phyloP scores from a whole-genome alignment of 306 rosid genomes.

The Gillenia trifoliata region DNA sequence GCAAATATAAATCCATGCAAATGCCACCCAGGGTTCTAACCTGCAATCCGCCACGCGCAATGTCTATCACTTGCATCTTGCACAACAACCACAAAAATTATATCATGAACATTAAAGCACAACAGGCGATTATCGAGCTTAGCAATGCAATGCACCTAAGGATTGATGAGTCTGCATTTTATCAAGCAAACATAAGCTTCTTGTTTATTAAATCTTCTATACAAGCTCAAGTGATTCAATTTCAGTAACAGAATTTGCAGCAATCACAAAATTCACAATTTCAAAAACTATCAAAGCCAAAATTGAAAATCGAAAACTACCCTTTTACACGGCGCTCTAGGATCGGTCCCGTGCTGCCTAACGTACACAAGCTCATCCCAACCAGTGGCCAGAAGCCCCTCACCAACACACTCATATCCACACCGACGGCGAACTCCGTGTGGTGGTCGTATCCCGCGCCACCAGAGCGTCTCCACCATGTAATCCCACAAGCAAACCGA shows the following conservation, averaged over 20 bases:
- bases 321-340: slow-evolving; percentile 65
- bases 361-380: slow-evolving; percentile 95
- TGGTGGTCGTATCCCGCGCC: slow-evolving; percentile 86
- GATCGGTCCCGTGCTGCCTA: slow-evolving; percentile 94
- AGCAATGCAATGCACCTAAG: background rate
- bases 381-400: slow-evolving; percentile 84
- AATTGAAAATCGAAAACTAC: slow-evolving; percentile 1
- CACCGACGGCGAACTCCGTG: slow-evolving; percentile 86
- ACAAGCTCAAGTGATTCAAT: background rate
- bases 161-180: background rate
- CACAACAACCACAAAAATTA: background rate
- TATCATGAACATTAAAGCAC: background rate
- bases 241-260: background rate
- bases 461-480: slow-evolving; percentile 78
- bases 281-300: background rate
- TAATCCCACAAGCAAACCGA: slow-evolving; percentile 87
- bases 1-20: background rate
- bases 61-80: background rate
- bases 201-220: slow-evolving; percentile 1
- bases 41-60: background rate
- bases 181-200: background rate
- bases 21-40: background rate
- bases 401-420: slow-evolving; percentile 86
- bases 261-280: slow-evolving; percentile 14
- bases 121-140: background rate